Evolutionary conservation across 1,139 yeast species (phyloP).

Genomic region (Diutina neorugosa): DNA sequence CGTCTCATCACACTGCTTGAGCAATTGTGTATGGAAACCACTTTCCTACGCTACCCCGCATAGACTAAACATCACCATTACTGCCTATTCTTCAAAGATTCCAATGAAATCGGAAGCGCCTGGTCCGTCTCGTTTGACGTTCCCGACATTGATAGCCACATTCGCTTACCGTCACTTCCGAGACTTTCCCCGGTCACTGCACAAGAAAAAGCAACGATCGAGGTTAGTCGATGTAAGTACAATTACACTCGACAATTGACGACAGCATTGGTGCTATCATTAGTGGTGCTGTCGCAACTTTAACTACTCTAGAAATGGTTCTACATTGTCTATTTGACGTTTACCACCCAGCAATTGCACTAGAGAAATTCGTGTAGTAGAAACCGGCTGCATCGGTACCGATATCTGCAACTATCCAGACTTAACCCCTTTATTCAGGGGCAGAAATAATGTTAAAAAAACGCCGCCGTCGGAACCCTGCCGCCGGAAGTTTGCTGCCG

Average conservation of each 20-base stretch:
- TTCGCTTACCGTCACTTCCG: not conserved
- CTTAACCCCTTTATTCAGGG: too few species aligned
- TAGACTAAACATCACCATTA: not conserved
- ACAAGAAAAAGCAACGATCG: not conserved
- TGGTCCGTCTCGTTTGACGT: not conserved
- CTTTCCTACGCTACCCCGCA: not conserved
- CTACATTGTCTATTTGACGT: too few species aligned
- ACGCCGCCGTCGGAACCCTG: too few species aligned
- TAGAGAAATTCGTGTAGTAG: too few species aligned
- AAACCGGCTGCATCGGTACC: too few species aligned
- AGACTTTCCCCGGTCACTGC: not conserved
- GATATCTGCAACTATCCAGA: too few species aligned
- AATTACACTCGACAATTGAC: not conserved
- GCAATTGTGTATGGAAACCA: too few species aligned
- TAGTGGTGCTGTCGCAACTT: too few species aligned
- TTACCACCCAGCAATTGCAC: not conserved
- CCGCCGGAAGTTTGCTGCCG: not conserved
- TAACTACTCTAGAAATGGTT: too few species aligned
- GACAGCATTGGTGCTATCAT: not conserved
- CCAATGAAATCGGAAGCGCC: not conserved
- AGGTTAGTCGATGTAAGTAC: not conserved
- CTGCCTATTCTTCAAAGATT: not conserved
- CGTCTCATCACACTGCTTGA: not conserved
- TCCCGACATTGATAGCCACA: not conserved
- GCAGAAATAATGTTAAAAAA: too few species aligned